These are phyloP conservation scores for Prunus mume DNA, from an alignment of 306 rosid genomes.

Conservation along the genomic window DNA sequence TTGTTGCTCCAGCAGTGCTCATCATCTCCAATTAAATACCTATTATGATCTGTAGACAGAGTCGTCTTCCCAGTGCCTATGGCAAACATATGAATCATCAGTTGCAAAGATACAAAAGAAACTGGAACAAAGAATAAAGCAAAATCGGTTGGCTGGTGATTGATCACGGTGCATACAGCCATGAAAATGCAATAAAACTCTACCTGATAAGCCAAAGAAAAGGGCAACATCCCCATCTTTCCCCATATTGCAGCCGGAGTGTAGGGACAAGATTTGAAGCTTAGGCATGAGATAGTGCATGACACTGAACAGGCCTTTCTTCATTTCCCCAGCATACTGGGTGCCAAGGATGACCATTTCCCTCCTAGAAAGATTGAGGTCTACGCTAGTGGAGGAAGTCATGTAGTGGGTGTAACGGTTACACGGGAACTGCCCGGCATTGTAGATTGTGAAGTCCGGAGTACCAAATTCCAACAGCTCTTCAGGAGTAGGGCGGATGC, in stretches of 20 bases:
- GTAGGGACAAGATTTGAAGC: conserved; percentile 77
- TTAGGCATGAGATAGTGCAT: conserved; percentile 95
- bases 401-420: conserved; percentile 92
- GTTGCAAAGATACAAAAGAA: background rate
- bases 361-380: conserved; percentile 77
- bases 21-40: conserved; percentile 83
- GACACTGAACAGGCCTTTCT: conserved; percentile 85
- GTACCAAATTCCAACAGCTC: conserved; percentile 89
- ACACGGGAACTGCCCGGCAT: conserved; percentile 94
- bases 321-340: conserved; percentile 97
- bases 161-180: conserved; percentile 5
- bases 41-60: conserved; percentile 72
- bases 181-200: background rate
- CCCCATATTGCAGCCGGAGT: conserved; percentile 92
- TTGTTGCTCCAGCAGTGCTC: conserved; percentile 84
- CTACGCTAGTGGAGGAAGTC: conserved; percentile 94
- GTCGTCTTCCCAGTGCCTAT: conserved; percentile 89
- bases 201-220: conserved; percentile 96
- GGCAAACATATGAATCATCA: background rate
- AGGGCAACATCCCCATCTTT: conserved; percentile 88
- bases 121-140: background rate
- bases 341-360: conserved; percentile 99
- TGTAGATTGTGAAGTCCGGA: conserved; percentile 95
- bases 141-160: background rate
- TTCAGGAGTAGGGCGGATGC: conserved; percentile 85